Percentiles rank a stretch among this genome's conserved stretches.
These are phyloP conservation scores for Brettanomyces bruxellensis DNA, from an alignment of 805 yeast species.

Conservation along the genomic window DNA sequence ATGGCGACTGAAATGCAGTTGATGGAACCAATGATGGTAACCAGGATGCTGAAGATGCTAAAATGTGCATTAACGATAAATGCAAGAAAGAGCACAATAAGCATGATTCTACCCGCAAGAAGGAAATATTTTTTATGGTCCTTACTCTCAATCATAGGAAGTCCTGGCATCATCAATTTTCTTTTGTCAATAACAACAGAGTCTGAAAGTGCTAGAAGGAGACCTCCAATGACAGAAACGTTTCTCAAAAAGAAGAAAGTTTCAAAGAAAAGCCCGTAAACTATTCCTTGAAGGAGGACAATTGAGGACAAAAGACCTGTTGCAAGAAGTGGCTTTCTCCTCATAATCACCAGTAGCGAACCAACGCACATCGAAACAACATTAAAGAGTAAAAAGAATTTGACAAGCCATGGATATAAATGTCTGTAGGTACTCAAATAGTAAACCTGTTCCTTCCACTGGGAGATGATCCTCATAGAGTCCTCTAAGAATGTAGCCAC, in stretches of 20 bases:
- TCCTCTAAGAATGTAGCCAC: conserved; percentile 94
- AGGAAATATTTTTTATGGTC: conserved; percentile 70
- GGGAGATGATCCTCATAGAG: conserved; percentile 69
- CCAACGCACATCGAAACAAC: conserved; percentile 64
- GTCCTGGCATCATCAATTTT: conserved; percentile 59
- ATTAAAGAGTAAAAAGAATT: conserved; percentile 57
- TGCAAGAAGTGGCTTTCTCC: conserved; percentile 62
- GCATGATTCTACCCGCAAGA: conserved; percentile 79
- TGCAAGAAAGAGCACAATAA: conserved; percentile 77
- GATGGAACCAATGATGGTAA: conserved; percentile 60
- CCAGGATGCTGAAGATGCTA: conserved; percentile 54
- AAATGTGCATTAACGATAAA: conserved; percentile 72
- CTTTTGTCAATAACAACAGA: conserved; percentile 71
- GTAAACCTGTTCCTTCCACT: conserved; percentile 87
- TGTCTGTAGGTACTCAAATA: conserved; percentile 75
- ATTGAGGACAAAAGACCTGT: conserved; percentile 61
- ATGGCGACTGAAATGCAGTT: conserved; percentile 73
- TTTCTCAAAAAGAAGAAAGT: conserved; percentile 77
- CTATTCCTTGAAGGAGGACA: conserved; percentile 74
- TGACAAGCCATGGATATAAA: conserved; percentile 67
- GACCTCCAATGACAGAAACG: conserved; percentile 85
- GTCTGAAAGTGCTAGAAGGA: conserved; percentile 79
- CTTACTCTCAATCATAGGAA: conserved; percentile 62
- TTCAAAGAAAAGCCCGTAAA: conserved; percentile 81
- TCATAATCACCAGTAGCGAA: conserved; percentile 59